Evolutionary conservation across 116 monocot genomes (phyloP), one percentile per base, ranked within the genome.

Genomic region (Iris pallida): DNA sequence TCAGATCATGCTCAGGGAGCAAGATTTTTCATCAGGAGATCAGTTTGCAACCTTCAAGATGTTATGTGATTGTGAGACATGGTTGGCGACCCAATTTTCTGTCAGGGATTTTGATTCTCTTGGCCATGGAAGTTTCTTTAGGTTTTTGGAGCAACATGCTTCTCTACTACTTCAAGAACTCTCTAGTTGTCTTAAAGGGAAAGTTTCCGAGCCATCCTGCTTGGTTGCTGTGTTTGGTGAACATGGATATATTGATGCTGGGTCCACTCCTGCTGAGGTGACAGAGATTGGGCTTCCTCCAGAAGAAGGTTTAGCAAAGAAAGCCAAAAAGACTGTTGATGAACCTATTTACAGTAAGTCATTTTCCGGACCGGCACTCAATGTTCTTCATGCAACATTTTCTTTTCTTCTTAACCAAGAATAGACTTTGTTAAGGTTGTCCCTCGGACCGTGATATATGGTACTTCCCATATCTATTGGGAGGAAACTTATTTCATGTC

Each of bases 71-170:
- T 93, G 88, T 68, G 90, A 93, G 55, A 55, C 40, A 16, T 90
- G 93, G 90, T 63, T 98, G 74, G 59, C 71, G 30, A 71, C 45
- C 74, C 81, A 88, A 59, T 90, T 84, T 80, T 84, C 80, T 62
- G 87, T 84, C 20, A 51, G 78, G 43, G 73, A 82, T 55, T 98
- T 98, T 70, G 70, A 68, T 61, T 77, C 79, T 61, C 84, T 98
- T 72, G 98, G 93, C 64, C 72, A 86, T 80, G 98, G 98, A 45
- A 71, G 42, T 70, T 90, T 93, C 64, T 71, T 72, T 63, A 82
- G 64, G 0, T 98, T 98, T 79, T 68, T 98, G 60, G 79, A 82
- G 30, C 75, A 77, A 42, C 79, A 93, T 69, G 18, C 55, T 60
- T 72, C 71, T 65, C 56, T 78, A 4, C 76, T 98, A 45, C 84